These are phyloP conservation scores for Corchorus olitorius DNA, from an alignment of 345 rosid species.

Conservation along the genomic window DNA sequence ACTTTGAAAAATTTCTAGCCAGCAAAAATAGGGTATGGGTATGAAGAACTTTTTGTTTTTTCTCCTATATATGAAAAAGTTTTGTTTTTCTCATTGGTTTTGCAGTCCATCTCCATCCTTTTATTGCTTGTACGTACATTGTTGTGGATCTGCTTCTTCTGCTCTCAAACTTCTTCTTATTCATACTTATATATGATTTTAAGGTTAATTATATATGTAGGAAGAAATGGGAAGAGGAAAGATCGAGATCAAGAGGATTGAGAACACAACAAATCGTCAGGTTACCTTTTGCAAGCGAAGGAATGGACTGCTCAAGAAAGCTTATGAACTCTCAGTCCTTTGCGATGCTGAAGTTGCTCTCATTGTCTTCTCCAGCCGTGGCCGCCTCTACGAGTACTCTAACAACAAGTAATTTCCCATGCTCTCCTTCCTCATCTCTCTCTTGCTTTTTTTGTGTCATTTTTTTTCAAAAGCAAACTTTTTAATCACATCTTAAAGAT, in stretches of 20 bases:
- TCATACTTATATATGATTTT: background rate
- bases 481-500: background rate
- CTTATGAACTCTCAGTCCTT: conserved; percentile 83
- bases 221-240: conserved; percentile 88
- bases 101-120: background rate
- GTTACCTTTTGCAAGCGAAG: conserved; percentile 97
- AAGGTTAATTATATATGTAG: background rate
- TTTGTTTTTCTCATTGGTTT: conserved; percentile 2
- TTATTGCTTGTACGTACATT: background rate
- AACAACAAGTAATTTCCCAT: conserved; percentile 68
- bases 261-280: conserved; percentile 91
- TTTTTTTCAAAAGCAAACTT: background rate
- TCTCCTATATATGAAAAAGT: conserved; percentile 1
- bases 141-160: conserved; percentile 17
- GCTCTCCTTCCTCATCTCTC: background rate
- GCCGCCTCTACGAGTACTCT: conserved; percentile 95
- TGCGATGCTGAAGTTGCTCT: conserved; percentile 96
- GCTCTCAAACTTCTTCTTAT: background rate
- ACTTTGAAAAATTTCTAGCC: background rate
- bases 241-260: conserved; percentile 96
- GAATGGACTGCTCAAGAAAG: conserved; percentile 89
- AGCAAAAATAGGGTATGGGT: conserved; percentile 11
- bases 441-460: background rate
- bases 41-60: background rate
- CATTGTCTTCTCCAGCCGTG: conserved; percentile 93